Base-by-base conservation (phyloP, 768 basidiomycete species). In the Chalciporus sphaerocephalus region DNA sequence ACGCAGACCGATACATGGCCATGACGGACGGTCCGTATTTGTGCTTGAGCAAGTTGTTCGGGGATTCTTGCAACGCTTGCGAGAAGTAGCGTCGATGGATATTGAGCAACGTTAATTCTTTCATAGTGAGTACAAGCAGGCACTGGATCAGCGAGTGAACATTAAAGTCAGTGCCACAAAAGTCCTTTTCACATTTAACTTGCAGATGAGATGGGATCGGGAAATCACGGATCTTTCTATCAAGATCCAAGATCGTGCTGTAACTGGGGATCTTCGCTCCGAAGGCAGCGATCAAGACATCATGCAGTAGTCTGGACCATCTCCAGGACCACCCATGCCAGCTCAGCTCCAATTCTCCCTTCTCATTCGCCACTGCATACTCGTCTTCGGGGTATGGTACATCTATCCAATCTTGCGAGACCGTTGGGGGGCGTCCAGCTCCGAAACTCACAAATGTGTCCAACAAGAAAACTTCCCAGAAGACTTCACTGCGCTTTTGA, bases 1-100 rank as follows among this genome's bases (percentile, higher is more conserved):
- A 87, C 4, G 84, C 80, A 2, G 83, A 83, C 2, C 83, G 81
- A 62, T 85, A 87, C 12, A 79, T 77, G 0, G 87, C 81, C 61
- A 84, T 74, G 5, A 87, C 81, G 1, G 87, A 89, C 1, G 81
- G 79, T 0, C 79, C 73, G 59, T 80, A 87, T 54, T 69, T 74
- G 54, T 87, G 84, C 45, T 72, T 72, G 38, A 81, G 67, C 2
- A 80, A 67, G 44, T 86, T 80, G 7, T 64, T 53, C 1, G 81
- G 79, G 39, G 69, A 68, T 36, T 85, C 84, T 40, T 78, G 75
- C 16, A 88, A 61, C 0, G 83, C 82, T 54, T 80, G 80, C 2
- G 79, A 79, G 54, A 87, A 83, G 59, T 84, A 85, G 13, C 78
- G 70, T 22, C 85, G 72, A 56, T 87, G 85, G 13, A 88, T 68